phyloP scores from a whole-genome alignment of 2,329 filamentous ascomycete genomes.

The Cercospora sp. region DNA sequence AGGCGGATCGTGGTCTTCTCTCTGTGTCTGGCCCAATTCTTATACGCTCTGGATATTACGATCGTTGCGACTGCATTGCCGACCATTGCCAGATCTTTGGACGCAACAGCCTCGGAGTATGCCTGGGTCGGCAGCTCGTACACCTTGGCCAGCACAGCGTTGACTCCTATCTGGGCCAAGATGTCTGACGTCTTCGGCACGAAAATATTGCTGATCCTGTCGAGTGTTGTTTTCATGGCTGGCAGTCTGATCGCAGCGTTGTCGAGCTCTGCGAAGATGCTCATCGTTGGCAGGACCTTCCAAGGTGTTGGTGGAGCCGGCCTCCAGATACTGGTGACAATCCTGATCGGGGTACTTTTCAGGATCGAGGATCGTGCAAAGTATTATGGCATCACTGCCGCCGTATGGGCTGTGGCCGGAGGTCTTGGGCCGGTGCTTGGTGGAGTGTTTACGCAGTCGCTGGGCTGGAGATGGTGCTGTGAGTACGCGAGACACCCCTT shows the following conservation, averaged over 20 bases:
- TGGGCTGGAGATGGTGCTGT: constrained; percentile 27
- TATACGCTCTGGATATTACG: constrained; percentile 62
- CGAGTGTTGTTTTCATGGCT: constrained; percentile 60
- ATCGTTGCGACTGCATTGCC: constrained; percentile 64
- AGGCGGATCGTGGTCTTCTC: constrained; percentile 8
- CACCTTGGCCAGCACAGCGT: constrained; percentile 50
- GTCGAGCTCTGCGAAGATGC: constrained; percentile 18
- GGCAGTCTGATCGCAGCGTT: constrained; percentile 25
- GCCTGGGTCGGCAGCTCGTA: constrained; percentile 57
- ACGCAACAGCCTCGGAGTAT: constrained; percentile 50
- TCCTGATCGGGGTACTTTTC: constrained; percentile 54
- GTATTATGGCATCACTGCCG: constrained; percentile 44
- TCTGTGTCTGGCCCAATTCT: constrained; percentile 25
- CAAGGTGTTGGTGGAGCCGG: constrained; percentile 56
- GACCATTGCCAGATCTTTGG: constrained; percentile 46
- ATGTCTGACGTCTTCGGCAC: constrained; percentile 66
- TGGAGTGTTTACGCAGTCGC: constrained; percentile 39
- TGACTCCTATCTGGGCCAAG: constrained; percentile 62
- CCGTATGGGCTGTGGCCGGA: constrained; percentile 47
- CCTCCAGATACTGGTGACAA: constrained; percentile 47
- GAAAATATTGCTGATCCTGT: constrained; percentile 60
- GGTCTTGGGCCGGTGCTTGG: constrained; percentile 47
- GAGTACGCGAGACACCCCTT: neutral
- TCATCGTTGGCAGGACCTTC: constrained; percentile 57
- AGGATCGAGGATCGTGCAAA: constrained; percentile 50